Base-by-base conservation (phyloP, 805 yeast species). In the Metschnikowia gelsemii region DNA sequence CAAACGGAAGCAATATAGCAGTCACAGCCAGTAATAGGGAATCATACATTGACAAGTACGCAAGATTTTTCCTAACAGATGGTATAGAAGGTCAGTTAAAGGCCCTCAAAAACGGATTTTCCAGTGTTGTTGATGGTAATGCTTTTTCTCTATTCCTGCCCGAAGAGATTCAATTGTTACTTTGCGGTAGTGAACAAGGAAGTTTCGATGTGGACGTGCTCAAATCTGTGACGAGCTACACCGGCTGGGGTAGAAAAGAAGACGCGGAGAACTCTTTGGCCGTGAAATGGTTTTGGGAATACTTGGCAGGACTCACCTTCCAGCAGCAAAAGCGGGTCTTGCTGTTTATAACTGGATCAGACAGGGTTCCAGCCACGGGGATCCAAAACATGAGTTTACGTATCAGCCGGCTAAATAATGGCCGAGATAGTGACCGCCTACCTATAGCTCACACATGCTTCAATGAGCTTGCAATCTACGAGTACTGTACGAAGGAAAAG, bases 381-480 rank as follows among this genome's bases (percentile, higher is more conserved):
- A 72, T 88, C 21, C 82, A 85, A 22, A 82, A 84, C 38, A 65
- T 91, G 66, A 71, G 72, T 32, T 82, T 93, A 55, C 82, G 82
- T 46, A 76, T 91, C n/a, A 76, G 83, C 12, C 75, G 76, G 40
- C 54, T 67, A 9, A 48, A 50, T 13, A 47, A 47, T 19, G 66
- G 62, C 5, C 52, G 47, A 1, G 71, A 68, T 23, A 59, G 66
- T 26, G 69, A 75, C 1, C 67, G 83, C 35, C 63, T 90, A 13
- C 98, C 98, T 0, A 67, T 84, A 12, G 88, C 97, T 0, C 98
- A 91, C 58, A 93, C 98, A 0, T 91, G 99, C 54, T 91, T 93
- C 68, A 93, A 91, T 58, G 96, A 91, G 66, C 59, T 91, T 18
- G 84, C 91, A 41, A 51, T 93, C 5, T 84, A 80, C 61, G 80